A percentile compares a stretch with the other conserved stretches of the same genome.
Conservation (phyloP, 1,284 basidiomycete species). For the Boletus sp. region DNA sequence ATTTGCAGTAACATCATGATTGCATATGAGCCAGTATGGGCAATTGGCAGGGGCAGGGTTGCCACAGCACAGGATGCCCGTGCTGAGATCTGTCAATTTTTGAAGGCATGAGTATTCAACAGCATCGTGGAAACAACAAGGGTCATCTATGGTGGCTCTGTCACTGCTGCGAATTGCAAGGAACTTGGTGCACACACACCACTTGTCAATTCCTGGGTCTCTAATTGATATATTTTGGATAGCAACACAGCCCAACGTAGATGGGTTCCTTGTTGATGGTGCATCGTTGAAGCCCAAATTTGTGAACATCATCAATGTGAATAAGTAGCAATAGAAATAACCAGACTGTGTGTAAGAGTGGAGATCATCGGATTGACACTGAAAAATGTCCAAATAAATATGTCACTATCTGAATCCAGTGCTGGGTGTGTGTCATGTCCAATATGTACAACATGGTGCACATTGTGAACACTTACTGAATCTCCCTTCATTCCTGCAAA, state of each 20-base stretch:
- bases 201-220: no score
- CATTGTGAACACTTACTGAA: conserved; percentile 17
- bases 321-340: conserved; percentile 29
- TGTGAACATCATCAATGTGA: conserved; percentile 86
- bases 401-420: background rate
- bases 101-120: conserved; percentile 67
- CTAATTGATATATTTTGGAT: no score
- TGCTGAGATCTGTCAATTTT: conserved; percentile 80
- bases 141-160: conserved; percentile 97
- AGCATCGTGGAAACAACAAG: conserved; percentile 78
- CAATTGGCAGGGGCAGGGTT: conserved; percentile 97
- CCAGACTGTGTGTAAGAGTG: background rate
- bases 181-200: conserved; percentile 80
- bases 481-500: background rate
- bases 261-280: conserved; percentile 99
- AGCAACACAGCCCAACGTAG: conserved; percentile 85
- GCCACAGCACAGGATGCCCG: conserved; percentile 97
- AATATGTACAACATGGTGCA: background rate
- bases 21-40: conserved; percentile 98
- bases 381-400: background rate
- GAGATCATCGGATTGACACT: background rate
- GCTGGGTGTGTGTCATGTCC: background rate
- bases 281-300: conserved; percentile 99
- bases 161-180: conserved; percentile 85
- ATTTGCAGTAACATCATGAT: conserved; percentile 81